phyloP scores from a whole-genome alignment of 2,329 filamentous ascomycete species.

The Trichocomaceae sp. region DNA sequence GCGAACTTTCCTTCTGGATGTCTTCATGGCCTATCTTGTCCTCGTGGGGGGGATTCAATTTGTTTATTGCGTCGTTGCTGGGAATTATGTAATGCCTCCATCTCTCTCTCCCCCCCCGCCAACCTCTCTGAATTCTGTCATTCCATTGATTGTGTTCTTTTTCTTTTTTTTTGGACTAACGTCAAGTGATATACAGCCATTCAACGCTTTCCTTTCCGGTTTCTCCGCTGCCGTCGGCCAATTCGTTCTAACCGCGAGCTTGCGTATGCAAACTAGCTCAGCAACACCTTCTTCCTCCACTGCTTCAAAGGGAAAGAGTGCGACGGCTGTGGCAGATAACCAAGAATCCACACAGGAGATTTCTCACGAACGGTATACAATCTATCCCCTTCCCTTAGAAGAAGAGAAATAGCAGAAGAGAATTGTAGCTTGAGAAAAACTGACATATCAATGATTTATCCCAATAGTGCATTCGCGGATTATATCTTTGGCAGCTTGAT shows the following conservation, averaged over 20 bases:
- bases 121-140: too few species aligned
- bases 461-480: slow-evolving; percentile 83
- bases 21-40: slow-evolving; percentile 82
- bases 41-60: slow-evolving; percentile 87
- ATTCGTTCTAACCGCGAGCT: slow-evolving; percentile 85
- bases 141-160: neutral
- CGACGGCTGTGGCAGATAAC: slow-evolving; percentile 8
- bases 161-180: neutral
- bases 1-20: slow-evolving; percentile 84
- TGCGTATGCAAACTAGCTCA: slow-evolving; percentile 83
- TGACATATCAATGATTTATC: neutral
- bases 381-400: neutral
- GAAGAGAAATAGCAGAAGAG: neutral
- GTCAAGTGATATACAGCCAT: slow-evolving; percentile 57
- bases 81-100: slow-evolving; percentile 73
- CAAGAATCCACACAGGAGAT: slow-evolving; percentile 15
- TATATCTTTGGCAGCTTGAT: slow-evolving; percentile 92
- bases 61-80: slow-evolving; percentile 80
- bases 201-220: slow-evolving; percentile 96
- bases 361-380: slow-evolving; percentile 38
- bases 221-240: slow-evolving; percentile 94
- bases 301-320: slow-evolving; percentile 23
- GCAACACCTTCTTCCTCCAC: slow-evolving; percentile 41
- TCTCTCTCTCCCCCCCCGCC: neutral
- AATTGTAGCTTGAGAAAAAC: slow-evolving; percentile 2